A percentile compares a stretch with the other conserved stretches of the same genome.
These are phyloP conservation scores for Cyclocybe aegerita DNA, from an alignment of 768 basidiomycete genomes.

Conservation along the genomic window DNA sequence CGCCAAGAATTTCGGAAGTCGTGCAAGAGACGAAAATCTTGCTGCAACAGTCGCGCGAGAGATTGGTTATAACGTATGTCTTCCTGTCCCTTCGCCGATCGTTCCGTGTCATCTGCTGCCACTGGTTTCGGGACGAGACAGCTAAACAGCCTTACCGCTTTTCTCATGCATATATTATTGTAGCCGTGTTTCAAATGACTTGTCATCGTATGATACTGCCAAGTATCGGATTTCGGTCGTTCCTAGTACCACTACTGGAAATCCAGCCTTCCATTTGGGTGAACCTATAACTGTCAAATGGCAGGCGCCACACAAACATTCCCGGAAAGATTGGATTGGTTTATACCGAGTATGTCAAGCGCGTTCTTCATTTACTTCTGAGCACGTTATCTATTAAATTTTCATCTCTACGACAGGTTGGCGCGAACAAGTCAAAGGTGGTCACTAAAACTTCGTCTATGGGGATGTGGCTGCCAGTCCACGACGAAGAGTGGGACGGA, in stretches of 20 bases:
- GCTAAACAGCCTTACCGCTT: background rate
- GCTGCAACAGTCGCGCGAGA: slow-evolving; percentile 87
- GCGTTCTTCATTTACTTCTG: slow-evolving; percentile 3
- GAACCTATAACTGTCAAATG: slow-evolving; percentile 86
- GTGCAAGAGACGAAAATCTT: slow-evolving; percentile 92
- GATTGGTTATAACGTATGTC: slow-evolving; percentile 87
- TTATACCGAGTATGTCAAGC: slow-evolving; percentile 66
- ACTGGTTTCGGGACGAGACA: background rate
- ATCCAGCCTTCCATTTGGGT: slow-evolving; percentile 79
- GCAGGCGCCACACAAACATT: slow-evolving; percentile 85
- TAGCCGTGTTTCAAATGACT: slow-evolving; percentile 79
- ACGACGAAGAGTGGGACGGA: slow-evolving; percentile 92
- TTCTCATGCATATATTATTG: slow-evolving; percentile 21
- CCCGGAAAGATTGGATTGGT: slow-evolving; percentile 94
- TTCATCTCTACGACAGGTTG: slow-evolving; percentile 49
- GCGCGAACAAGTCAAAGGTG: slow-evolving; percentile 79
- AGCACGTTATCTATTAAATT: slow-evolving; percentile 7
- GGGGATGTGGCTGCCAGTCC: slow-evolving; percentile 93
- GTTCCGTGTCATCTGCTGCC: background rate
- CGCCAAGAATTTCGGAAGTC: slow-evolving; percentile 84
- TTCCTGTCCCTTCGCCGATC: background rate
- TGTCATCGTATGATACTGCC: slow-evolving; percentile 75
- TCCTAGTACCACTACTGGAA: slow-evolving; percentile 45
- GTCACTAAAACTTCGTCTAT: slow-evolving; percentile 84
- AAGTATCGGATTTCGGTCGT: slow-evolving; percentile 75